Conservation (phyloP, 371 early-diverging fungal species). For the Mortierella sp. region DNA sequence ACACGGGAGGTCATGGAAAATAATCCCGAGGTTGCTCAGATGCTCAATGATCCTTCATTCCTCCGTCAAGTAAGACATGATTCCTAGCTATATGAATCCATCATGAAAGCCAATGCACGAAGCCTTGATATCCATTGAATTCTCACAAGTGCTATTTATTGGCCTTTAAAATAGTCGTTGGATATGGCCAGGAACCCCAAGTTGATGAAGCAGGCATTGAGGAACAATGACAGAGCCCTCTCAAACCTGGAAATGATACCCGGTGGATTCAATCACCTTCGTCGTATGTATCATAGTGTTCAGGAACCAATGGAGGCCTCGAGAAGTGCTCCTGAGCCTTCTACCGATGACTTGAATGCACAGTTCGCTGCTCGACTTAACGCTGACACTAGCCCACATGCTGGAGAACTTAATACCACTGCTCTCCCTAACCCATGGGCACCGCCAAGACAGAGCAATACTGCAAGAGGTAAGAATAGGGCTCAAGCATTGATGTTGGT, state of each 20-base stretch:
- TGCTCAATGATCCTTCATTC: slow-evolving; percentile 83
- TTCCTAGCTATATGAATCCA: neutral
- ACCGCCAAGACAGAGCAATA: slow-evolving; percentile 33
- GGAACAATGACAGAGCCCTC: slow-evolving; percentile 89
- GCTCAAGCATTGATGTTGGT: neutral
- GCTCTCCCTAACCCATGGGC: slow-evolving; percentile 94
- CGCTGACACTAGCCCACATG: slow-evolving; percentile 66
- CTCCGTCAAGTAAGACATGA: slow-evolving; percentile 68
- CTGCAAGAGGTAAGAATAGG: slow-evolving; percentile 27
- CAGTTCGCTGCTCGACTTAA: slow-evolving; percentile 77
- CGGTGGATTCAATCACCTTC: slow-evolving; percentile 88
- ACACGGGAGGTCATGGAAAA: slow-evolving; percentile 75
- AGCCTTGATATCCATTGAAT: neutral
- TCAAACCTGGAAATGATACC: slow-evolving; percentile 89
- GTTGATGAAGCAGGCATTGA: slow-evolving; percentile 83
- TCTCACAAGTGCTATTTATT: slow-evolving; percentile 1
- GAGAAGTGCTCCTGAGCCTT: slow-evolving; percentile 37
- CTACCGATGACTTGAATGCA: slow-evolving; percentile 75
- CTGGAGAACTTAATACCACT: slow-evolving; percentile 76
- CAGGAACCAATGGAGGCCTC: slow-evolving; percentile 78
- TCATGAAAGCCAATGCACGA: neutral
- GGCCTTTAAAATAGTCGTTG: slow-evolving; percentile 35
- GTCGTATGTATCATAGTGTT: slow-evolving; percentile 80
- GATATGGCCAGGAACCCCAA: slow-evolving; percentile 76
- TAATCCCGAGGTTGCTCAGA: slow-evolving; percentile 84